Base-by-base conservation (phyloP, 2,329 filamentous ascomycete species). In the Colletotrichum sp. region DNA sequence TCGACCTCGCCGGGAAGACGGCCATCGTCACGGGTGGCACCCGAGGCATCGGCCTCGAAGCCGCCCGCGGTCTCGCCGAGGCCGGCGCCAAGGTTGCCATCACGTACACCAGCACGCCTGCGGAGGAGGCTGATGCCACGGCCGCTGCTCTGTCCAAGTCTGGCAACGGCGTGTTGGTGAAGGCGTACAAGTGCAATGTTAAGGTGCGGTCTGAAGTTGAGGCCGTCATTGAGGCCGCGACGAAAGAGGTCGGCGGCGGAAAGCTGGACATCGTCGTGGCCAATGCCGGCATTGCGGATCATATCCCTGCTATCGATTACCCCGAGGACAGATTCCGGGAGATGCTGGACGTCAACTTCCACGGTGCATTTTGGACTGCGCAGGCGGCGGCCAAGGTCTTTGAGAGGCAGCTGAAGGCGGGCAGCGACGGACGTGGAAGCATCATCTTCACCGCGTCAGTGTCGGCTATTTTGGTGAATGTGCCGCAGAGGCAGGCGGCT, bases 351-450 rank as follows among this genome's bases (percentile, higher is more conserved):
- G 85, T 87, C 65, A 87, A 87, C 72, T 82, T 85, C 57, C 81
- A 86, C 73, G 86, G 86, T 0, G 85, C 84, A 3, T 86, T 87
- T 73, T 87, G 85, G 83, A 84, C 85, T 1, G 86, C 86, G 8
- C 85, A 87, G 77, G 86, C 86, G 12, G 85, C 85, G 4, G 86
- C 83, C 8, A 81, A 82, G 39, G 80, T 85, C 15, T 85, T 86
- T 69, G 82, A 86, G 79, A 79, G 81, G 55, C 83, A 84, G 65
- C 74, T 75, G 16, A 82, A 81, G 77, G 80, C 76, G 3, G 79
- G 76, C 15, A 77, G 78, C 3, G 72, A 69, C 4, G 81, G 78
- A 59, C 83, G 82, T 30, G 83, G 80, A 2, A 85, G 79, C 78
- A 85, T 85, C 79, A 86, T 86, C 77, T 87, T 84, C 80, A 88